phyloP scores from a whole-genome alignment of 352 stramenopile genomes.

The Saprolegnia parasitica region DNA sequence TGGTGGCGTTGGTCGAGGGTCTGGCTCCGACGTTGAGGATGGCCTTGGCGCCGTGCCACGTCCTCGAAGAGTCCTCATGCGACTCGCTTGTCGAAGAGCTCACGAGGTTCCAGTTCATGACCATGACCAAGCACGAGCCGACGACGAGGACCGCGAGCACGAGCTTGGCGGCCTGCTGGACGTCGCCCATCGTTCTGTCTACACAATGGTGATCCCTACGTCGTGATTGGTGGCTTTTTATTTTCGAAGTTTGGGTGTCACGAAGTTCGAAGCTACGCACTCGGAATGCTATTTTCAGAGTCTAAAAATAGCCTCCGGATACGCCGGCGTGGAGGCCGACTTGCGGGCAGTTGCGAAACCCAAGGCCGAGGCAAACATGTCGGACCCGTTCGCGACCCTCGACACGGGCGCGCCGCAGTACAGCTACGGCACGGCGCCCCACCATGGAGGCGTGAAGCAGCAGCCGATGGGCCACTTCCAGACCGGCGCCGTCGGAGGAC shows the following conservation, averaged over 20 bases:
- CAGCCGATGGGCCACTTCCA: slow-evolving; percentile 20
- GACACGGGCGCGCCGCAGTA: neutral
- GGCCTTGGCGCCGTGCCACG: neutral
- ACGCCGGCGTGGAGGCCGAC: too few relatives aligned
- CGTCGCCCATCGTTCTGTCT: neutral
- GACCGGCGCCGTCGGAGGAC: neutral
- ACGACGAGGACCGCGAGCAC: neutral
- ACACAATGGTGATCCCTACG: too few relatives aligned
- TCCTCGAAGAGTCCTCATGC: too few relatives aligned
- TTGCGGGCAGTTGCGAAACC: neutral
- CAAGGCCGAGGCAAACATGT: neutral
- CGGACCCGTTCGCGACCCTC: neutral
- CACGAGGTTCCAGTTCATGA: neutral
- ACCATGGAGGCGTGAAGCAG: neutral
- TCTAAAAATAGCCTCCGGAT: neutral
- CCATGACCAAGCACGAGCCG: neutral
- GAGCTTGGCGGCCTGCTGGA: neutral
- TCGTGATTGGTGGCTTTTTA: too few relatives aligned
- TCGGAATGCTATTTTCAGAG: too few relatives aligned
- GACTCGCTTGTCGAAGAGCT: neutral
- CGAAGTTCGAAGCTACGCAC: neutral
- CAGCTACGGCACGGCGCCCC: too few relatives aligned
- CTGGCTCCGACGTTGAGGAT: neutral
- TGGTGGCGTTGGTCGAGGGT: neutral
- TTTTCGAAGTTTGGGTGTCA: too few relatives aligned